Evolutionary conservation across 345 rosid species (phyloP).

Genomic region (Brassica nigra): DNA sequence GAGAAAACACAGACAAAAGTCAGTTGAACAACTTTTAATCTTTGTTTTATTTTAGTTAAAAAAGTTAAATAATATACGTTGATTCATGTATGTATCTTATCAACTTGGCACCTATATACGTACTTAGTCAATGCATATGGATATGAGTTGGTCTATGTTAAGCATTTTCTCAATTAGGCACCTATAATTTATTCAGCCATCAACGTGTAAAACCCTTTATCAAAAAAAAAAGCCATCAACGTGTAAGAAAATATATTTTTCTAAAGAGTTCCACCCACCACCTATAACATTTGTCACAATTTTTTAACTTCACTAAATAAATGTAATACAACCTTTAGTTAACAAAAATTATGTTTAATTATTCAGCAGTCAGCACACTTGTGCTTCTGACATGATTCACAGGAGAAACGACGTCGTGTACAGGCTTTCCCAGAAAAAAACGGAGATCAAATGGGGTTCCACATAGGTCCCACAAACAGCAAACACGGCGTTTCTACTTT

Average conservation of each 20-base stretch:
- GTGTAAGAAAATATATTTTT: slow-evolving; percentile 11
- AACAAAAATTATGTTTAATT: neutral
- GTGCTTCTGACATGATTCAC: slow-evolving; percentile 19
- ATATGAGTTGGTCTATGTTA: slow-evolving; percentile 10
- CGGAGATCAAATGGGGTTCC: slow-evolving; percentile 38
- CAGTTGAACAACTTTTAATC: neutral
- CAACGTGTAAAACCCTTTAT: slow-evolving; percentile 6
- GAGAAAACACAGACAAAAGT: neutral
- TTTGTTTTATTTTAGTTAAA: neutral
- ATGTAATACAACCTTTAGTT: neutral
- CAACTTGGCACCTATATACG: neutral
- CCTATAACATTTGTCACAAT: slow-evolving; percentile 23
- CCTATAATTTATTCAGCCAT: neutral
- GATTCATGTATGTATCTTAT: neutral
- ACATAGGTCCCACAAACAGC: slow-evolving; percentile 26
- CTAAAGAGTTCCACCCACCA: slow-evolving; percentile 19
- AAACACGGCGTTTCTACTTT: slow-evolving; percentile 33
- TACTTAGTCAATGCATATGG: neutral
- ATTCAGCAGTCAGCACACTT: slow-evolving; percentile 27
- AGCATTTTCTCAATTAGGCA: neutral
- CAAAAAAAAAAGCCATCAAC: neutral
- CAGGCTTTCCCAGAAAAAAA: slow-evolving; percentile 28
- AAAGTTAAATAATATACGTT: neutral
- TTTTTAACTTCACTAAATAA: neutral
- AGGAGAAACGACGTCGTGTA: slow-evolving; percentile 9